Evolutionary conservation across 2,329 filamentous ascomycete species (phyloP), one percentile per base, ranked within the genome.

Genomic region (Shiraia sp.): DNA sequence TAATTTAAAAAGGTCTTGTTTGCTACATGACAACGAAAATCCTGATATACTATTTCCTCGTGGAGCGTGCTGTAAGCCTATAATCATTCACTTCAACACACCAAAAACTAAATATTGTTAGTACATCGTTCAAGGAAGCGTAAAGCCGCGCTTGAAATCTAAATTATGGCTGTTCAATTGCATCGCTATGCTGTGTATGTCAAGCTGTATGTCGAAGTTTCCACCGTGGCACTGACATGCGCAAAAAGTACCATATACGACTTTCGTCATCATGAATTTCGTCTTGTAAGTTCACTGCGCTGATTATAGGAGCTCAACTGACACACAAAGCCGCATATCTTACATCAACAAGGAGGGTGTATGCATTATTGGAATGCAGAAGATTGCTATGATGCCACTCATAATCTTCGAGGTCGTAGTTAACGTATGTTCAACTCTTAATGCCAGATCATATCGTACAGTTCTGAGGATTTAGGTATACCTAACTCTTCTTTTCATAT

Each of bases 1-100:
- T 50, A 10, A 47, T 37, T 24, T 10, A 6, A n/a, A n/a, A 15
- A 63, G 59, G 61, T 40, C 70, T 86, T 2, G 66, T 76, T 5
- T 85, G 78, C 50, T 86, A 86, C 55, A 73, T 85, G 36, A 80
- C 79, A 2, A 83, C 81, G 2, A 86, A 86, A 69, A 78, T 84
- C 69, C 65, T 84, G 15, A 80, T 85, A n/a, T 86, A 85, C 55
- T 72, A 81, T 17, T 86, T 85, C 57, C 69, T 86, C 2, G 81
- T 83, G 1, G 83, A 86, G 59, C 82, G 82, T 65, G 81, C 79
- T 30, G 80, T 81, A 65, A 59, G 75, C 19, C 19, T 66, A 28
- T 14, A 13, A 30, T 25, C 16, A 22, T 24, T 9, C 10, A 6
- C 15, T 9, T 22, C 23, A 12, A 7, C 17, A 6, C 14, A 3